Evolutionary conservation across 345 rosid genomes (phyloP).

Genomic region (Adansonia digitata): DNA sequence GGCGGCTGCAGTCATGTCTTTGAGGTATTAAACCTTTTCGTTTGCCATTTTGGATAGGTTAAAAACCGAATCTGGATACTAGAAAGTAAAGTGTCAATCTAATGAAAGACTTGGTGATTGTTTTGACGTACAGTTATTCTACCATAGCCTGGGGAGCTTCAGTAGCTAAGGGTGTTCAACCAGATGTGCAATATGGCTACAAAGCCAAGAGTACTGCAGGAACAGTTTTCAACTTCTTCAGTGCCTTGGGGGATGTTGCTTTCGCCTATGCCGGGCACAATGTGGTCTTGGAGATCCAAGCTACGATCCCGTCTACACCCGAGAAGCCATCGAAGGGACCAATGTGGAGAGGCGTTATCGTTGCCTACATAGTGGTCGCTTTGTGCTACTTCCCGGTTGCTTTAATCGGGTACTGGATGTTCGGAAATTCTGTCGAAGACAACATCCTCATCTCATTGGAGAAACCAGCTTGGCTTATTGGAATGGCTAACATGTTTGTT

Average conservation of each 20-base stretch:
- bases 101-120: not conserved
- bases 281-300: constrained; percentile 77
- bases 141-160: constrained; percentile 77
- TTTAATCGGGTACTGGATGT: constrained; percentile 53
- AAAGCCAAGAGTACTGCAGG: constrained; percentile 33
- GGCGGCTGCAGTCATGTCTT: constrained; percentile 81
- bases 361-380: constrained; percentile 68
- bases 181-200: constrained; percentile 47
- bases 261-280: constrained; percentile 83
- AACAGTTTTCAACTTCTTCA: constrained; percentile 55
- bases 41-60: not conserved
- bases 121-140: constrained; percentile 46
- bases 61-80: not conserved
- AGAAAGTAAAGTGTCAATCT: not conserved
- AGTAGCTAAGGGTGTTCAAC: constrained; percentile 41
- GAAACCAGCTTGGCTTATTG: constrained; percentile 69
- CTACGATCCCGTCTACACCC: constrained; percentile 71
- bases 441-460: constrained; percentile 52
- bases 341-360: constrained; percentile 74
- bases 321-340: constrained; percentile 75
- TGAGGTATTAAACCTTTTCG: constrained; percentile 34
- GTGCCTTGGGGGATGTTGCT: constrained; percentile 62
- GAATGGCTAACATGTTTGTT: constrained; percentile 64
- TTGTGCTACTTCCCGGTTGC: constrained; percentile 82
- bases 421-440: constrained; percentile 48